Percentiles rank a stretch among this genome's conserved stretches.
phyloP scores from a whole-genome alignment of 208 protist species.

The Trypanosoma congolense region DNA sequence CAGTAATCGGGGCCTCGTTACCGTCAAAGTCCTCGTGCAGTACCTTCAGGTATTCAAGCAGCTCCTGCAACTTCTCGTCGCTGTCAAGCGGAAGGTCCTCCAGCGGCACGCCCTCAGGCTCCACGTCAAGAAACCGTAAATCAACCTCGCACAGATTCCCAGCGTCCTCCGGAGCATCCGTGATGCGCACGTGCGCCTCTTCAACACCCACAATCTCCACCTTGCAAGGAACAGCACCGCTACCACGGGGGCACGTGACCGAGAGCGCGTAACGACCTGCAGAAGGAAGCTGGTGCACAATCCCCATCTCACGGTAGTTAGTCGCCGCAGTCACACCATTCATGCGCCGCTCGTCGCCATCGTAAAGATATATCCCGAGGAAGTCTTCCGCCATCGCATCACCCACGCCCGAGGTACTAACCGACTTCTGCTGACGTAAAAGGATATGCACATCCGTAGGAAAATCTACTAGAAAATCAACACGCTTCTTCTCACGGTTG shows the following conservation, averaged over 20 bases:
- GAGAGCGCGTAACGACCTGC: conserved; percentile 66
- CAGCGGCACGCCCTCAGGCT: conserved; percentile 56
- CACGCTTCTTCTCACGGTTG: conserved; percentile 44
- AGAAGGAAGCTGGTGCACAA: conserved; percentile 52
- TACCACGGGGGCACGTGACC: conserved; percentile 51
- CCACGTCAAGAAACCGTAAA: conserved; percentile 60
- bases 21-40: conserved; percentile 51
- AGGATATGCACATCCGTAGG: conserved; percentile 74
- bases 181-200: conserved; percentile 58
- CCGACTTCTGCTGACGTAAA: conserved; percentile 67
- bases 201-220: conserved; percentile 62
- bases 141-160: conserved; percentile 59
- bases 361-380: conserved; percentile 72
- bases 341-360: conserved; percentile 59
- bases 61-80: conserved; percentile 38
- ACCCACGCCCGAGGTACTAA: conserved; percentile 36
- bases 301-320: conserved; percentile 70
- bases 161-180: conserved; percentile 58
- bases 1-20: conserved; percentile 50
- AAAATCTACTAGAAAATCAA: conserved; percentile 75
- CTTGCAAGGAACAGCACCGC: conserved; percentile 51
- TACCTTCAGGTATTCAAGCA: conserved; percentile 50
- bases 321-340: conserved; percentile 40
- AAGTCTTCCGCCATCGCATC: conserved; percentile 74
- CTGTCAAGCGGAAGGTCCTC: conserved; percentile 59